Evolutionary conservation across 495 filamentous ascomycete species (phyloP), one percentile per base, ranked within the genome.

Genomic region (Penicillium arizonense): DNA sequence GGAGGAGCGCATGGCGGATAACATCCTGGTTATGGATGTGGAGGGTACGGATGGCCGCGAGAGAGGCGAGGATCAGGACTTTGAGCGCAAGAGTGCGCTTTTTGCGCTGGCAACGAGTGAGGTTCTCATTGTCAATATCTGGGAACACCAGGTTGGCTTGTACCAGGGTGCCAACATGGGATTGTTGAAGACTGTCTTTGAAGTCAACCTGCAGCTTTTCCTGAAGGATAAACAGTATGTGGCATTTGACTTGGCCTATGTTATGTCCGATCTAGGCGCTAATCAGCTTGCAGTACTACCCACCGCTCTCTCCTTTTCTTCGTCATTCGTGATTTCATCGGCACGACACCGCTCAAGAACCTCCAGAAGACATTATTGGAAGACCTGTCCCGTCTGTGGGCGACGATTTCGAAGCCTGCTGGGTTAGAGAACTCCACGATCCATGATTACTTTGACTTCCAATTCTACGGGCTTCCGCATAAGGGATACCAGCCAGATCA

Each of bases 131-230:
- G 89, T 98, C 65, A 98, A 98, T 62, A 92, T 98, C 55, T 98
- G 94, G 94, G 94, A 98, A 73, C 92, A 96, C 70, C 94, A 98
- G 71, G 94, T 98, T 44, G 94, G 94, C 18, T 71, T 98, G 63
- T 98, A 98, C 64, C 94, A 98, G 72, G 94, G 94, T 46, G 94
- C 94, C 52, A 98, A 98, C 70, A 98, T 98, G 94, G 94, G 94
- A 3, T 68, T 98, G 55, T 70, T 98, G 53, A 98, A 98, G 77
- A 97, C 95, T 10, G 94, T 98, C 5, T 98, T 98, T 63, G 94
- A 98, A 74, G 94, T 98, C 63, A 97, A 98, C 67, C 65, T 98
- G 62, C 94, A 97, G 71, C 74, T 98, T 20, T 98, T 98, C 66
- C 69, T 97, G 42, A 98, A 96, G 74, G 90, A 96, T 62, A 89